These are phyloP conservation scores for Chaetomium globosum DNA, from an alignment of 2,329 filamentous ascomycete species.

Conservation along the genomic window DNA sequence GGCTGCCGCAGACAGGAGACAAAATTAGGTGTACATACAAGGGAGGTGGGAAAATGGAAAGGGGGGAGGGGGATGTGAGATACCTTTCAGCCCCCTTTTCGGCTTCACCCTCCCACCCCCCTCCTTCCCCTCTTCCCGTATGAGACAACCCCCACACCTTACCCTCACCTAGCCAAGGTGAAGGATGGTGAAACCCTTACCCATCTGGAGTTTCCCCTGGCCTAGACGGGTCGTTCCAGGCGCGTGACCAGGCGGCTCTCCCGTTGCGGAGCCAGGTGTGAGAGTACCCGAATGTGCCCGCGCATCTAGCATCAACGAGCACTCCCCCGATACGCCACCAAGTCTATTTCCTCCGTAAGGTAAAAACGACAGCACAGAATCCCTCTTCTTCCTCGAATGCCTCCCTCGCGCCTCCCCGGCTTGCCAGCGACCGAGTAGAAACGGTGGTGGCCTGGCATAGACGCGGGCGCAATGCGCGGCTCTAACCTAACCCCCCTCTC, in stretches of 20 bases:
- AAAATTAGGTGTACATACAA: conserved; percentile 25
- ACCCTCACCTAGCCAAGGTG: conserved; percentile 1
- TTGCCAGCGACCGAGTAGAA: conserved; percentile 15
- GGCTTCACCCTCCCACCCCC: conserved; percentile 14
- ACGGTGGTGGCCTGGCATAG: conserved; percentile 2
- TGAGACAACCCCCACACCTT: background rate
- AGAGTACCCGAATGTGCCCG: conserved; percentile 20
- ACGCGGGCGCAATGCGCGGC: background rate
- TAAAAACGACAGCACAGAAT: conserved; percentile 16
- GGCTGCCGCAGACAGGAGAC: conserved; percentile 15
- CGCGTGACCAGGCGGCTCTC: conserved; percentile 13
- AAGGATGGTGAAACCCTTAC: conserved; percentile 1
- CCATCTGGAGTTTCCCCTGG: conserved; percentile 5
- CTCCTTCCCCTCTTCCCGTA: background rate
- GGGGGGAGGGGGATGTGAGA: background rate
- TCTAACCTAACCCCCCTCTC: conserved; percentile 15
- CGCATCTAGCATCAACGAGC: conserved; percentile 19
- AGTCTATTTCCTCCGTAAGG: conserved; percentile 23
- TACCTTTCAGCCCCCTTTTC: conserved; percentile 20
- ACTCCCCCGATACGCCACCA: conserved; percentile 21
- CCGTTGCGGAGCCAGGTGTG: conserved; percentile 20
- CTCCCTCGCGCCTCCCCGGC: conserved; percentile 10
- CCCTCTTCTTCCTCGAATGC: background rate
- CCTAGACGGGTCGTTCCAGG: background rate
- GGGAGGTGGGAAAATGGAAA: conserved; percentile 15